Base-by-base conservation (phyloP, 208 protist genomes). In the Acanthamoeba sp. region DNA sequence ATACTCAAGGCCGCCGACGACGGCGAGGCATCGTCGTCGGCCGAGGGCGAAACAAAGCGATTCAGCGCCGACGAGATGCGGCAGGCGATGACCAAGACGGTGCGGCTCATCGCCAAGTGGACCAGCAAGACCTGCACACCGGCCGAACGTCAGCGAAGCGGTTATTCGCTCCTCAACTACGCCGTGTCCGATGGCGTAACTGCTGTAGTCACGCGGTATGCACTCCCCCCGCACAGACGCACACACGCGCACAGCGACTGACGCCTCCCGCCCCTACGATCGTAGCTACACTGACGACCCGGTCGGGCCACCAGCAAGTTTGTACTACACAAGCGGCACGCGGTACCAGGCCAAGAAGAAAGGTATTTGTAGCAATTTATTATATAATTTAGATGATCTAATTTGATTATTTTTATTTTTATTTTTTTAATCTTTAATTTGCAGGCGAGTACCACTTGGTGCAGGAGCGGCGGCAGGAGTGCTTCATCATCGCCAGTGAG, bases 261-360 rank as follows among this genome's bases (percentile, higher is more conserved):
- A 3, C 2, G 18, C 5, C 36, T 42, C n/a, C 24, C 27, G 69
- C 5, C 36, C 36, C 12, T 16, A 34, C n/a, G 27, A 32, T 80
- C n/a, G 73, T n/a, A 82, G 88, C 38, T 93, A 36, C 57, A 93
- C 64, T 78, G 89, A 93, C 27, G 64, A 52, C 16, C 38, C 38
- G 45, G 29, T 50, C 18, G 71, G 42, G 1, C 50, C 32, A 14
- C 71, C 92, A 6, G 92, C 92, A 3, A 90, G 55, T 24, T 55
- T 94, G 10, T 94, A 94, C 38, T 94, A 90, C 40, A 66, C 92
- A 2, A 90, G 76, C 18, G 92, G 92, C 92, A 90, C 92, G 20
- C 45, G 73, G 1, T 94, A 90, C 55, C 48, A 88, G 27, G 92
- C 76, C 73, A 87, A 94, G 45, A 62, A 94, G 52, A 82, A 62